phyloP scores from a whole-genome alignment of 495 filamentous ascomycete genomes.

The Trichodelitschia bisporula region DNA sequence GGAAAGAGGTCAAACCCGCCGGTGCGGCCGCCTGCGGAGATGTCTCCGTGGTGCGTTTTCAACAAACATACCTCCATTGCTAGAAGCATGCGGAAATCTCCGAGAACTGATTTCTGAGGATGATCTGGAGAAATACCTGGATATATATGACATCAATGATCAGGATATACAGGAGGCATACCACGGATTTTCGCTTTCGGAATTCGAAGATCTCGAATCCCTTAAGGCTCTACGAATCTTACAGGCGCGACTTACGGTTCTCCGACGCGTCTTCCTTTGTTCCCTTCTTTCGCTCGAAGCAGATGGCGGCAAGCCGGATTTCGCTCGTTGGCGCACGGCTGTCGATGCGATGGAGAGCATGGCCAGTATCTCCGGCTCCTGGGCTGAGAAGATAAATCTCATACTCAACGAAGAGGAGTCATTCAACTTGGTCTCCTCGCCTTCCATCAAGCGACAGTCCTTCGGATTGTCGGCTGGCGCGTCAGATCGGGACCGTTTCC shows the following conservation, averaged over 20 bases:
- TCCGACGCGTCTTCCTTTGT: slow-evolving; percentile 64
- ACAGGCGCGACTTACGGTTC: slow-evolving; percentile 52
- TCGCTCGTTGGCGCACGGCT: slow-evolving; percentile 52
- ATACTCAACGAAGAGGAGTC: slow-evolving; percentile 72
- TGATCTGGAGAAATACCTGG: slow-evolving; percentile 71
- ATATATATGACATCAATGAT: slow-evolving; percentile 72
- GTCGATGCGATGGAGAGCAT: slow-evolving; percentile 49
- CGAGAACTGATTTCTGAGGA: slow-evolving; percentile 48
- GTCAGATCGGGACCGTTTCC: slow-evolving; percentile 52
- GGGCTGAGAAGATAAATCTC: slow-evolving; percentile 31
- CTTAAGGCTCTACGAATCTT: slow-evolving; percentile 55
- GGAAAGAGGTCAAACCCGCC: slow-evolving; percentile 33
- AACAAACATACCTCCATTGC: slow-evolving; percentile 35
- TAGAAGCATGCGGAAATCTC: slow-evolving; percentile 16
- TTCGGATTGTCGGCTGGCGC: slow-evolving; percentile 71
- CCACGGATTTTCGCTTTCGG: slow-evolving; percentile 29
- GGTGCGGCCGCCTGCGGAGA: slow-evolving; percentile 56
- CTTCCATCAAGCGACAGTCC: slow-evolving; percentile 62
- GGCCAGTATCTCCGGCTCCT: slow-evolving; percentile 26
- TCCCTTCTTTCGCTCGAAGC: slow-evolving; percentile 68
- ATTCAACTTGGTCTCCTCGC: slow-evolving; percentile 52
- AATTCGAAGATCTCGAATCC: slow-evolving; percentile 52
- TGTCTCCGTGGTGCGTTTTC: slow-evolving; percentile 42
- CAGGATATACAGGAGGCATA: slow-evolving; percentile 48
- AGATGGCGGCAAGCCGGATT: slow-evolving; percentile 60